Percentiles rank a stretch among this genome's conserved stretches.
Evolutionary conservation across 2,329 filamentous ascomycete species (phyloP).

Genomic region (Colletotrichum lindemuthianum): DNA sequence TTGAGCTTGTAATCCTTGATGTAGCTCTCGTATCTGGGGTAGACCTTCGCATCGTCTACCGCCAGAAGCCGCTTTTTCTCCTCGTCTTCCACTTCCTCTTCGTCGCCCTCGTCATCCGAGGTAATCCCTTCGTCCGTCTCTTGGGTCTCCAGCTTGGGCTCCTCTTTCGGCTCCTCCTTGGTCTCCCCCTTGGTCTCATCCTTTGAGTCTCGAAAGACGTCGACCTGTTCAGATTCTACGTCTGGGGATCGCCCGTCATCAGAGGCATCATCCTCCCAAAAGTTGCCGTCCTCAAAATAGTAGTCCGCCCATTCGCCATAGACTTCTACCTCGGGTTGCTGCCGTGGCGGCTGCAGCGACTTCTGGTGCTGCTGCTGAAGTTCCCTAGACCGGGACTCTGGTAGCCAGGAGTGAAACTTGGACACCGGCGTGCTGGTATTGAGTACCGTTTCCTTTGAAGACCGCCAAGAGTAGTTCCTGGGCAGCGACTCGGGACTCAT

Average conservation of each 20-base stretch:
- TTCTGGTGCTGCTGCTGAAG: not conserved
- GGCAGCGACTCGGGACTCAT: constrained; percentile 11
- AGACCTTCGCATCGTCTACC: constrained; percentile 8
- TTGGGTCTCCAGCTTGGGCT: no score
- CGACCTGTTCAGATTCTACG: not conserved
- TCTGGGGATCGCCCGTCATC: not conserved
- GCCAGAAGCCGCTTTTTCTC: constrained; percentile 6
- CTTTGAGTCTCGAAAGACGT: no score
- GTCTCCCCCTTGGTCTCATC: no score
- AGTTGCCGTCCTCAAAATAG: constrained; percentile 36
- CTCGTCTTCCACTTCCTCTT: constrained; percentile 8
- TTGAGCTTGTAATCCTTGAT: constrained; percentile 34
- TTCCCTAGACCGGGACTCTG: constrained; percentile 10
- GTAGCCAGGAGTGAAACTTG: constrained; percentile 19
- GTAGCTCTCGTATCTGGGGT: constrained; percentile 33
- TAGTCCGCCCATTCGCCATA: constrained; percentile 38
- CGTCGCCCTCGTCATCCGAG: not conserved
- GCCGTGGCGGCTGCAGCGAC: not conserved
- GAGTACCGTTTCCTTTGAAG: constrained; percentile 31
- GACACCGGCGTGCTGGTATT: constrained; percentile 18
- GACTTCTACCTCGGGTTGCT: constrained; percentile 22
- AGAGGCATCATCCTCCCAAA: constrained; percentile 19
- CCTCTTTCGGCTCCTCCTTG: no score
- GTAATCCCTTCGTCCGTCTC: no score
- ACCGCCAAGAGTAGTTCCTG: constrained; percentile 29